Base-by-base conservation (phyloP, 352 stramenopile species). In the Phytophthora rubi region DNA sequence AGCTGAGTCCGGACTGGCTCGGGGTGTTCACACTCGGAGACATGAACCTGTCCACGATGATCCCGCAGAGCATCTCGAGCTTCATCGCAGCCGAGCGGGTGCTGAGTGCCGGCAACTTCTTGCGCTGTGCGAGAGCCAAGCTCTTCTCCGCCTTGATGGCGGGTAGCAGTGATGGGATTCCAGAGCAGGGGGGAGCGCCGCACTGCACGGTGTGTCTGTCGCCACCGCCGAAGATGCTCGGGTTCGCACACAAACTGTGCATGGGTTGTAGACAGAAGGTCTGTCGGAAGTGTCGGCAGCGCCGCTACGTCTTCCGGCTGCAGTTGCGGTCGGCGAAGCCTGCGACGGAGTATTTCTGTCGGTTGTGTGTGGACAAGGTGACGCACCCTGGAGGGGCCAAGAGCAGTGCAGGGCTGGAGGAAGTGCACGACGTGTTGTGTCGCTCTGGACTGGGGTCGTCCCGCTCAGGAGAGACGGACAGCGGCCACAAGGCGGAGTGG, bases 21-120 rank as follows among this genome's bases (percentile, higher is more conserved):
- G 78, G 74, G 16, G 81, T 80, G 62, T 90, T 90, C 62, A 80
- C 85, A 55, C 59, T 87, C 21, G 82, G 82, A 39, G 74, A 90
- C 58, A 72, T 80, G 26, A 75, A 82, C 49, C 37, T 76, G 37
- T 53, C 56, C 6, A 77, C 76, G 21, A 33, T 58, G 18, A 64
- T 71, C 9, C 67, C 67, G 7, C 26, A 62, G 3, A 62, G 57
- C 18, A 67, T 73, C n/a, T 35, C 58, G 33, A 65, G 61, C 18
- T 83, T 79, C 42, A 60, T 87, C 10, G 64, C 77, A 6, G 82
- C 82, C 2, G 76, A 88, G 47, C 59, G 77, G 23, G 71, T 87
- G 47, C 59, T 90, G 30, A 81, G 70, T 56, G 73, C 82, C 12
- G 68, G 71, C n/a, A 86, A 84, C 42, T 71, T 81, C 55, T 63